Percentiles rank a stretch among this genome's conserved stretches.
Evolutionary conservation across 345 rosid genomes (phyloP).

Genomic region (Erodium maritimum): DNA sequence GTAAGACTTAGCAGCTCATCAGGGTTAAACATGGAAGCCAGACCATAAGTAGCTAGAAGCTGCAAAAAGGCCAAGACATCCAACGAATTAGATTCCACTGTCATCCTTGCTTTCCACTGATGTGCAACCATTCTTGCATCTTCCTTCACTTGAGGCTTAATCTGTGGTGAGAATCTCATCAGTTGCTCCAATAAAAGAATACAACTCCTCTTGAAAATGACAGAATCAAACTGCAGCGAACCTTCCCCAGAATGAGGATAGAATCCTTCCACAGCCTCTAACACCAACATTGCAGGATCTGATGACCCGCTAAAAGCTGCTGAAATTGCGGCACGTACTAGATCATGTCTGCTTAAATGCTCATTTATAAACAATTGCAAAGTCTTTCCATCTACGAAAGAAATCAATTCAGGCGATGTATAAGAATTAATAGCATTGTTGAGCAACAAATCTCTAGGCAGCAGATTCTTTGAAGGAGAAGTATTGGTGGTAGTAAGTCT

Average conservation of each 20-base stretch:
- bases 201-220: constrained; percentile 28
- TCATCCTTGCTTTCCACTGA: constrained; percentile 31
- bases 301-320: constrained; percentile 17
- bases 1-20: constrained; percentile 20
- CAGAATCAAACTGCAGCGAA: constrained; percentile 16
- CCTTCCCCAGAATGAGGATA: constrained; percentile 23
- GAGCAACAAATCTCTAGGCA: constrained; percentile 4
- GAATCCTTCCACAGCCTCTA: constrained; percentile 43
- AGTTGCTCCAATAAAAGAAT: constrained; percentile 39
- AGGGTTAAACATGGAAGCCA: constrained; percentile 19
- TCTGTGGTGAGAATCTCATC: constrained; percentile 23
- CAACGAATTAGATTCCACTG: constrained; percentile 13
- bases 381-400: constrained; percentile 22
- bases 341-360: constrained; percentile 19
- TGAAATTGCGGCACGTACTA: constrained; percentile 18
- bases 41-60: constrained; percentile 30
- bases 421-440: background rate
- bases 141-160: constrained; percentile 15
- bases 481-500: constrained; percentile 6
- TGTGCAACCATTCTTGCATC: constrained; percentile 31
- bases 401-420: constrained; percentile 2
- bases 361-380: constrained; percentile 40
- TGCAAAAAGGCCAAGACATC: constrained; percentile 36
- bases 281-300: constrained; percentile 50
- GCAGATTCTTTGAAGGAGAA: constrained; percentile 11